A percentile compares a stretch with the other conserved stretches of the same genome.
Evolutionary conservation across 345 rosid species (phyloP).

Genomic region (Dimocarpus longan): DNA sequence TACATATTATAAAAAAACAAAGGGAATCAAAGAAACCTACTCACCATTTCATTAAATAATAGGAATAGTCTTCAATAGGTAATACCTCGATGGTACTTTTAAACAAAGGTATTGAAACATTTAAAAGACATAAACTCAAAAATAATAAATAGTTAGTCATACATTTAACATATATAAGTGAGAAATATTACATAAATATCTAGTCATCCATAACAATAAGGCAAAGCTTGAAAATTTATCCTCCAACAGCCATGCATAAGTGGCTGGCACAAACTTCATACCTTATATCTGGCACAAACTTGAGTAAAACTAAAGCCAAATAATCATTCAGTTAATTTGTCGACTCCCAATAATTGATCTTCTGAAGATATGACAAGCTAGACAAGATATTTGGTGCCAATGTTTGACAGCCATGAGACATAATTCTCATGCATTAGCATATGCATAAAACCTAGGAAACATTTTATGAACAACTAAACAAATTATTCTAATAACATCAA

Average conservation of each 20-base stretch:
- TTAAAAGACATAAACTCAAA: neutral
- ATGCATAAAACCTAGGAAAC: neutral
- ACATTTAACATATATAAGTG: neutral
- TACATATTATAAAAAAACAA: constrained; percentile 34
- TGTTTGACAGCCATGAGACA: neutral
- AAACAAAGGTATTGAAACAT: constrained; percentile 6
- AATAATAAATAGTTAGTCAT: neutral
- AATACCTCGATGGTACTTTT: neutral
- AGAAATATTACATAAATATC: neutral
- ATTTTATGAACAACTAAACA: neutral
- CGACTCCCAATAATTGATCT: neutral
- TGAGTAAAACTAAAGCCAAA: neutral
- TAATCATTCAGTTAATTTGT: neutral
- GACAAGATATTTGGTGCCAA: no score
- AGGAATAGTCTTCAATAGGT: constrained; percentile 13
- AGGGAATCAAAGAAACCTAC: neutral
- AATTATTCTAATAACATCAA: neutral
- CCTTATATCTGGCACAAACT: no score
- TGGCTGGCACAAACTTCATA: no score
- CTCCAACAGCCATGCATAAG: neutral
- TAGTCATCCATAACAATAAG: neutral
- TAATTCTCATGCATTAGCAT: neutral
- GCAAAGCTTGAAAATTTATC: neutral
- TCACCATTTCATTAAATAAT: constrained; percentile 4
- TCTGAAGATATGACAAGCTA: neutral